Evolutionary conservation across 176 grass and related monocot species (phyloP).

Genomic region (Avena insularis): DNA sequence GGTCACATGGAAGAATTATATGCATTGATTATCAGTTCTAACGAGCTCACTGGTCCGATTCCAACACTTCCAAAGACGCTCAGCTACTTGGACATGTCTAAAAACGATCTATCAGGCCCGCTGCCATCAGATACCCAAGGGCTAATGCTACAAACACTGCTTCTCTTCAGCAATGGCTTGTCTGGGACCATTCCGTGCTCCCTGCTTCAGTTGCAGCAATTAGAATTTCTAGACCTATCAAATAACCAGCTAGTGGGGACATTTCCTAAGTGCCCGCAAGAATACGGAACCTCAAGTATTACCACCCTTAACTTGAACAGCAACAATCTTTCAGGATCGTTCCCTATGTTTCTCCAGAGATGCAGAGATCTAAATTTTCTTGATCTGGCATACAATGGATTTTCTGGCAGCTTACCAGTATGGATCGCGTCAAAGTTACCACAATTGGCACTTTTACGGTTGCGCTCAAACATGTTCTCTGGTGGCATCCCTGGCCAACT

Average conservation of each 20-base stretch:
- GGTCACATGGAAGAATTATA: background rate
- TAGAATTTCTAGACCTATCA: background rate
- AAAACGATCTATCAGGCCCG: constrained; percentile 16
- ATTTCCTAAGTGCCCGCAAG: background rate
- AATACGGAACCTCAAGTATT: background rate
- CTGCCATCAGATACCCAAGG: constrained; percentile 7
- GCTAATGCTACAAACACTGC: background rate
- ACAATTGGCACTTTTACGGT: background rate
- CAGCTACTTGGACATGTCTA: background rate
- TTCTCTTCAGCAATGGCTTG: constrained; percentile 24
- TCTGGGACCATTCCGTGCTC: background rate
- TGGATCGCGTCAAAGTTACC: background rate
- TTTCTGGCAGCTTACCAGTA: too few species aligned
- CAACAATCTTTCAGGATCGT: background rate
- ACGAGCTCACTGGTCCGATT: background rate
- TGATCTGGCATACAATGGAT: too few species aligned
- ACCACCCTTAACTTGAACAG: background rate
- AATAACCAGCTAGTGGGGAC: background rate
- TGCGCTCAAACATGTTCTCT: background rate
- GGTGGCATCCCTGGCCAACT: background rate
- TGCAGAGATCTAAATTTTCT: too few species aligned
- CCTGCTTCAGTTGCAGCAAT: background rate
- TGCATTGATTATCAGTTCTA: background rate
- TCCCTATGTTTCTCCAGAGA: background rate
- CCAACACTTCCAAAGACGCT: background rate